A percentile compares a stretch with the other conserved stretches of the same genome.
phyloP scores from a whole-genome alignment of 768 basidiomycete species.

The Termitomyces titanicus region DNA sequence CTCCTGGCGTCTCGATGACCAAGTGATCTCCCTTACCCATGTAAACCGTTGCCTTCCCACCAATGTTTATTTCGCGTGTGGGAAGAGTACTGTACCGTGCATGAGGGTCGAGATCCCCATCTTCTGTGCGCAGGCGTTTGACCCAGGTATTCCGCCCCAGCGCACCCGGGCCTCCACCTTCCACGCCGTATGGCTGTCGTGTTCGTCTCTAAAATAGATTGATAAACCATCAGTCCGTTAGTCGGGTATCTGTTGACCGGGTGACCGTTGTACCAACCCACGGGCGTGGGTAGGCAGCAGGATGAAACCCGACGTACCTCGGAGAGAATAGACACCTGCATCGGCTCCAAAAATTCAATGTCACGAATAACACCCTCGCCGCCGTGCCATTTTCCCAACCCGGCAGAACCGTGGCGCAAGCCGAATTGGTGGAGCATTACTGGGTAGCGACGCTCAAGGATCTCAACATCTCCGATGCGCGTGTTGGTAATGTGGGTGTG shows the following conservation, averaged over 20 bases:
- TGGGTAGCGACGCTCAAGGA: conserved; percentile 91
- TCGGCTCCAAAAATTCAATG: conserved; percentile 73
- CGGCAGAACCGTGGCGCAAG: conserved; percentile 65
- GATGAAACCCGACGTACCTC: conserved; percentile 47
- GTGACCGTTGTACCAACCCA: background rate
- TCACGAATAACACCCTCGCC: conserved; percentile 86
- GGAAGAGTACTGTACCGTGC: conserved; percentile 16
- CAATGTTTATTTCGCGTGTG: conserved; percentile 74
- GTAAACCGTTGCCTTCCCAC: conserved; percentile 81
- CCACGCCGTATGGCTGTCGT: conserved; percentile 81
- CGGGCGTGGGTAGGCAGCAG: background rate
- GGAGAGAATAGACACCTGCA: conserved; percentile 86
- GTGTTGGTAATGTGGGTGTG: conserved; percentile 95
- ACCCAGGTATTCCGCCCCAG: conserved; percentile 89
- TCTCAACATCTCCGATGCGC: conserved; percentile 89
- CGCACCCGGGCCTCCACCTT: conserved; percentile 70
- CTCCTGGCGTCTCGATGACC: conserved; percentile 85
- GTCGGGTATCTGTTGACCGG: background rate
- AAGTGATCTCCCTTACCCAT: conserved; percentile 88
- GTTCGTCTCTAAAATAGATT: conserved; percentile 62
- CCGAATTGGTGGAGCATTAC: conserved; percentile 86
- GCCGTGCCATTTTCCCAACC: conserved; percentile 68
- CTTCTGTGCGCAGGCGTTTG: conserved; percentile 59
- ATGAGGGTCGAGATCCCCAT: conserved; percentile 59
- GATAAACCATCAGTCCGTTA: background rate